Base-by-base conservation (phyloP, 2,329 filamentous ascomycete species). In the Ascochyta fabae region DNA sequence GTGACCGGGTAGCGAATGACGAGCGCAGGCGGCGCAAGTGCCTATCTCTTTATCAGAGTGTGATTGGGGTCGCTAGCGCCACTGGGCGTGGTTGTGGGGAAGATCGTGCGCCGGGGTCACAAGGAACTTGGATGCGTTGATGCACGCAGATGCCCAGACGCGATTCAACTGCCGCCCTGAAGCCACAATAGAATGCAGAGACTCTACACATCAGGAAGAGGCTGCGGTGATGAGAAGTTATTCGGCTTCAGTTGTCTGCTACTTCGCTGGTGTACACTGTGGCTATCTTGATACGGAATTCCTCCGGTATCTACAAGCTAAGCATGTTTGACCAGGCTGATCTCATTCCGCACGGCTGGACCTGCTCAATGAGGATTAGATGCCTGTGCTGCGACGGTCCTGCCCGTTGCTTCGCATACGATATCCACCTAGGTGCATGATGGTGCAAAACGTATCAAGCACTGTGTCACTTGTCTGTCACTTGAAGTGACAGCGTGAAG, bases 21-120 rank as follows among this genome's bases (percentile, higher is more conserved):
- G 31, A 29, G 44, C 26, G 42, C 24, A 29, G 41, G 27, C n/a
- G 42, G 45, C 33, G 27, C 22, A n/a, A 38, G 33, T 48, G 36
- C 47, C 45, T 57, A 57, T 57, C 54, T 53, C 39, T 41, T 57
- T 53, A 57, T 57, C 54, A 47, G 16, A 42, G 26, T 47, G 24
- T 46, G 42, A 27, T 56, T 47, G 42, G 47, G 47, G 36, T 50
- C n/a, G 48, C 22, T 56, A 56, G 53, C 47, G 53, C 34, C 29
- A 15, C 29, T 31, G 29, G 29, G 29, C 29, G 29, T 13, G 29
- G 43, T 24, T 56, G 53, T 56, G 53, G 47, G 53, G 53, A 56
- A 48, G 47, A 46, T 41, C 42, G 48, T 47, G 31, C 22, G 29
- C 29, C 24, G 36, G 43, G 43, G 24, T 46, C 29, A 23, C 33